Conservation (phyloP, 2,329 filamentous ascomycete species). For the Pseudocercospora pini-densiflorae region DNA sequence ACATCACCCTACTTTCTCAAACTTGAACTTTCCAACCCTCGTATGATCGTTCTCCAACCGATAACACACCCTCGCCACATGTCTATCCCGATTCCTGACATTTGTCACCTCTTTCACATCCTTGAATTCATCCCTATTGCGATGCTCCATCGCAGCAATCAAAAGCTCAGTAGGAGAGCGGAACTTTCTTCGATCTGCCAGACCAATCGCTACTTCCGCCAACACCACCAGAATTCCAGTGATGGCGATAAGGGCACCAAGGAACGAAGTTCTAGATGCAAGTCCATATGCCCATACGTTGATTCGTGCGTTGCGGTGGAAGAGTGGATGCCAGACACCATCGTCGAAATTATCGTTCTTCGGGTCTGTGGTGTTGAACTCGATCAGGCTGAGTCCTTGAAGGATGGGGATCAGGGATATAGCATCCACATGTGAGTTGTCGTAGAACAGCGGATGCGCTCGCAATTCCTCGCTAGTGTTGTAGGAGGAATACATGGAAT, state of each 20-base stretch:
- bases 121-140: slow-evolving; percentile 27
- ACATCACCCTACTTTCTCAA: slow-evolving; percentile 17
- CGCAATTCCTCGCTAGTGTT: not conserved
- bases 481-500: not conserved
- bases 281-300: slow-evolving; percentile 34
- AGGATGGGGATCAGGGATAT: slow-evolving; percentile 13
- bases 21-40: slow-evolving; percentile 24
- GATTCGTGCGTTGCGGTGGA: slow-evolving; percentile 24
- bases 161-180: slow-evolving; percentile 28
- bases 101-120: slow-evolving; percentile 1
- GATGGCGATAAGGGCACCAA: slow-evolving; percentile 27
- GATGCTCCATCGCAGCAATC: slow-evolving; percentile 34
- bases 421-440: not conserved
- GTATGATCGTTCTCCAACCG: slow-evolving; percentile 20
- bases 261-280: slow-evolving; percentile 27
- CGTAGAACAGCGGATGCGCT: not conserved
- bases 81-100: slow-evolving; percentile 24
- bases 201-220: slow-evolving; percentile 25
- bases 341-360: not conserved
- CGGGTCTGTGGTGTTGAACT: slow-evolving; percentile 10
- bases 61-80: slow-evolving; percentile 27
- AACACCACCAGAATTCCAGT: slow-evolving; percentile 28
- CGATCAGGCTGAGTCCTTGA: slow-evolving; percentile 14
- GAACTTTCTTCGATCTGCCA: slow-evolving; percentile 24
- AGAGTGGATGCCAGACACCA: not conserved